Evolutionary conservation across 768 basidiomycete species (phyloP).

Genomic region (Trametes maxima): DNA sequence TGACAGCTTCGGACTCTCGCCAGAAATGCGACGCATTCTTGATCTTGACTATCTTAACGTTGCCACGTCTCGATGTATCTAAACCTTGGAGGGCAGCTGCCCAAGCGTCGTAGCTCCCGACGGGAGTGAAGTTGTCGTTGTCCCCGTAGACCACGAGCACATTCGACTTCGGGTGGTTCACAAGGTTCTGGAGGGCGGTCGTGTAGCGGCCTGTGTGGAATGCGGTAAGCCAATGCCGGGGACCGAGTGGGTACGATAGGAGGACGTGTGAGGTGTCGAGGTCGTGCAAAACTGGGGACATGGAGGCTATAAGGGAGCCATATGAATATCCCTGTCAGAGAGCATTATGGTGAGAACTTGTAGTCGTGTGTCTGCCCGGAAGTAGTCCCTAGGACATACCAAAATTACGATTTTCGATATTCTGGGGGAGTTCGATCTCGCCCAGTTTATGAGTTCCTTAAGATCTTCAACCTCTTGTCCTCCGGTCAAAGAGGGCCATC

Average conservation of each 20-base stretch:
- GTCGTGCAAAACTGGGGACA: constrained; percentile 57
- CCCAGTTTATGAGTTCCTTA: constrained; percentile 60
- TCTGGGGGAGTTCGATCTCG: constrained; percentile 43
- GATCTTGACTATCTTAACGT: constrained; percentile 41
- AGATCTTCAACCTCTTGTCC: constrained; percentile 71
- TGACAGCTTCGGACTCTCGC: constrained; percentile 37
- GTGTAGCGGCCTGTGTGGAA: constrained; percentile 63
- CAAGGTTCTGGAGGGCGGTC: constrained; percentile 49
- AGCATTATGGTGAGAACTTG: background rate
- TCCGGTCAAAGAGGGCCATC: constrained; percentile 75
- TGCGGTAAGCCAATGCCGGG: constrained; percentile 66
- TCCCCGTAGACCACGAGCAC: constrained; percentile 71
- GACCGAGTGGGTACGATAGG: constrained; percentile 76
- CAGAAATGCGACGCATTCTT: constrained; percentile 68
- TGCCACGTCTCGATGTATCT: constrained; percentile 19
- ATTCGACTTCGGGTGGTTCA: constrained; percentile 47
- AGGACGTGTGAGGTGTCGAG: constrained; percentile 65
- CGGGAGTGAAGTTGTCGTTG: constrained; percentile 69
- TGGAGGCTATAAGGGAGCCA: constrained; percentile 72
- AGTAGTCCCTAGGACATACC: constrained; percentile 43
- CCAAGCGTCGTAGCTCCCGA: constrained; percentile 60
- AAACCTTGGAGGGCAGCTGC: constrained; percentile 37
- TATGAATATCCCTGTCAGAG: constrained; percentile 75
- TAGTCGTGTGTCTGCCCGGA: background rate
- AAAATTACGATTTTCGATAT: constrained; percentile 58